Evolutionary conservation across 2,329 filamentous ascomycete genomes (phyloP).

Genomic region (Sclerotinia subarctica): DNA sequence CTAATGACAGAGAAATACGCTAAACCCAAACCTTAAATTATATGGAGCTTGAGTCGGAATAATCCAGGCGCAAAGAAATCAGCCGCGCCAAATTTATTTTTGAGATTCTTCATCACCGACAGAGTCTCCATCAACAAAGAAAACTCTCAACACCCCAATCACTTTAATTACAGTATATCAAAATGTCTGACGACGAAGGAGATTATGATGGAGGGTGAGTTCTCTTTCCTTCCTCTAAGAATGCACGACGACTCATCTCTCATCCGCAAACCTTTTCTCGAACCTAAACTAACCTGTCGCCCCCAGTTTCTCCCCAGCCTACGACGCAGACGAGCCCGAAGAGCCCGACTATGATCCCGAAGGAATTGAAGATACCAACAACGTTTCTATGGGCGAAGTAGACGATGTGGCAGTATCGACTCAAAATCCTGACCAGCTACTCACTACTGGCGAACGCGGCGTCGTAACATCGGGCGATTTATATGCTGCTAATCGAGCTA

Average conservation of each 20-base stretch:
- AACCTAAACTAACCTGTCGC: neutral
- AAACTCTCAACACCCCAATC: neutral
- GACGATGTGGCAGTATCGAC: constrained; percentile 55
- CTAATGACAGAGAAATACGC: constrained; percentile 24
- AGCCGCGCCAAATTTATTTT: constrained; percentile 30
- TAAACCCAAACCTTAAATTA: constrained; percentile 32
- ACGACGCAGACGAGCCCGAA: constrained; percentile 53
- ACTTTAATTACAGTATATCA: constrained; percentile 9
- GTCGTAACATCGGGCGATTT: constrained; percentile 61
- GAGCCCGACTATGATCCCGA: constrained; percentile 55
- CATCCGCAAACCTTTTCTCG: neutral
- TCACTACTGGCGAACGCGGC: constrained; percentile 38
- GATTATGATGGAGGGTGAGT: constrained; percentile 25
- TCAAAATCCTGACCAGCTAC: constrained; percentile 50
- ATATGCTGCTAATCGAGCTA: constrained; percentile 55
- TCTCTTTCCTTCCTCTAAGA: neutral
- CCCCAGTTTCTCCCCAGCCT: constrained; percentile 43
- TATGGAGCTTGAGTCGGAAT: constrained; percentile 5
- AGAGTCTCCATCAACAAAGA: constrained; percentile 17
- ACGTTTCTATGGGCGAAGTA: constrained; percentile 51
- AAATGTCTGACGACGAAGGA: constrained; percentile 67
- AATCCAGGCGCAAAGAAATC: constrained; percentile 18
- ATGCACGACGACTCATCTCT: neutral
- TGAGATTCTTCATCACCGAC: constrained; percentile 18
- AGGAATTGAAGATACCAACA: constrained; percentile 44